These are phyloP conservation scores for Fusarium bactridioides DNA, from an alignment of 2,329 filamentous ascomycete species.

Conservation along the genomic window DNA sequence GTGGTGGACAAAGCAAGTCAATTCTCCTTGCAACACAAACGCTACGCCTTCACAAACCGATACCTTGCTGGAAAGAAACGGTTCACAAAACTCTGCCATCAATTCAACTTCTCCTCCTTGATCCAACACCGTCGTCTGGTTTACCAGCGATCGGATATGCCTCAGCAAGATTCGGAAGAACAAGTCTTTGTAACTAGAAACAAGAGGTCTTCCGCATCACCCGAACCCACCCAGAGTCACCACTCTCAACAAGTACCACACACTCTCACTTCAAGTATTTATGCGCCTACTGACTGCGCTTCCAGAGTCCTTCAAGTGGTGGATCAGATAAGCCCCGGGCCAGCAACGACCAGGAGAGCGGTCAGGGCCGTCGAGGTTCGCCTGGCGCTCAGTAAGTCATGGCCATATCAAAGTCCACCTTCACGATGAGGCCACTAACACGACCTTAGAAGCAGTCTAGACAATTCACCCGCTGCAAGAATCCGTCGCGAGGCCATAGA, in stretches of 20 bases:
- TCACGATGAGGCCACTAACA: background rate
- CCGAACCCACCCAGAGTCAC: slow-evolving; percentile 6
- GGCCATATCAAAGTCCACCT: no score
- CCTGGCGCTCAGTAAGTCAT: slow-evolving; percentile 30
- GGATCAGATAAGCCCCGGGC: slow-evolving; percentile 6
- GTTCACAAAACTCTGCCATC: slow-evolving; percentile 13
- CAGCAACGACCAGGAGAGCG: slow-evolving; percentile 35
- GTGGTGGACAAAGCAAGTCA: slow-evolving; percentile 41
- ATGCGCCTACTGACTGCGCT: background rate
- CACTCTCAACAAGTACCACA: slow-evolving; percentile 8
- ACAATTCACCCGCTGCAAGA: slow-evolving; percentile 14
- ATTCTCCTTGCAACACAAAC: slow-evolving; percentile 32
- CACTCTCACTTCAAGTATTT: background rate
- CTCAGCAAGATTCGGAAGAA: slow-evolving; percentile 35
- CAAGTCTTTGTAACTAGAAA: slow-evolving; percentile 33
- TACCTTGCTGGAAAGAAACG: slow-evolving; percentile 10
- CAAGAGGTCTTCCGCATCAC: slow-evolving; percentile 30
- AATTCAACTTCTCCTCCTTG: slow-evolving; percentile 17
- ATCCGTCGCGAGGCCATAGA: slow-evolving; percentile 16
- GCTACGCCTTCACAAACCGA: background rate
- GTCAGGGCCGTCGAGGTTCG: slow-evolving; percentile 36
- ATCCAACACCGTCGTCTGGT: slow-evolving; percentile 35
- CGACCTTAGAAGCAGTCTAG: slow-evolving; percentile 17
- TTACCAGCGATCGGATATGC: slow-evolving; percentile 40
- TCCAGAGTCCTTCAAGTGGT: slow-evolving; percentile 13